phyloP scores from a whole-genome alignment of 2,329 filamentous ascomycete genomes.

The Paecilomyces variotii region DNA sequence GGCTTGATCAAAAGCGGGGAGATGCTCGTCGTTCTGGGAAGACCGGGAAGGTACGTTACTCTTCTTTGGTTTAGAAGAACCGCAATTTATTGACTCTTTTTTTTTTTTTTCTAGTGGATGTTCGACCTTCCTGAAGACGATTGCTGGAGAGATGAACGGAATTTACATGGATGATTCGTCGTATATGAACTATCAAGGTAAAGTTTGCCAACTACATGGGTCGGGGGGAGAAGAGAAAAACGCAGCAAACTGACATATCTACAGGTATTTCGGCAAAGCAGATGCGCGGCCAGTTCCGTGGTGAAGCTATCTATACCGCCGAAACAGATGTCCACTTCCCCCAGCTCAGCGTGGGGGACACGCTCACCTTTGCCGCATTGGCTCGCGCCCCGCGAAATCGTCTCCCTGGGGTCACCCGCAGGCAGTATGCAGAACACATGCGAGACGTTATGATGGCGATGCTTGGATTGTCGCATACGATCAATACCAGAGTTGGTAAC shows the following conservation, averaged over 20 bases:
- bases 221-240: too few relatives aligned
- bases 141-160: constrained; percentile 75
- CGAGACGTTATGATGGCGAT: constrained; percentile 39
- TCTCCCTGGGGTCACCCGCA: constrained; percentile 24
- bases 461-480: constrained; percentile 43
- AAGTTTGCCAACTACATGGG: not conserved
- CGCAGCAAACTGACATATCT: not conserved
- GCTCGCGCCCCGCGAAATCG: constrained; percentile 31
- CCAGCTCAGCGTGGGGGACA: constrained; percentile 43
- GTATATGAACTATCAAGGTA: constrained; percentile 58
- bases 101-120: constrained; percentile 43
- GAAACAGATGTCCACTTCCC: constrained; percentile 37
- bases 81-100: constrained; percentile 5
- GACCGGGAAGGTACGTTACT: constrained; percentile 29
- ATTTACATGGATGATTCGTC: constrained; percentile 64
- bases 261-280: constrained; percentile 1
- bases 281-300: constrained; percentile 34
- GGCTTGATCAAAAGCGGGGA: constrained; percentile 52
- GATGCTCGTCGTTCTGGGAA: constrained; percentile 50
- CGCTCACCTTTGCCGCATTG: constrained; percentile 42
- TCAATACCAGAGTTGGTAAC: constrained; percentile 39
- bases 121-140: constrained; percentile 79
- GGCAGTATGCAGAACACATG: constrained; percentile 34
- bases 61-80: not conserved
- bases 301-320: constrained; percentile 9